These are phyloP conservation scores for Pleomassaria siparia DNA, from an alignment of 2,329 filamentous ascomycete species.

Conservation along the genomic window DNA sequence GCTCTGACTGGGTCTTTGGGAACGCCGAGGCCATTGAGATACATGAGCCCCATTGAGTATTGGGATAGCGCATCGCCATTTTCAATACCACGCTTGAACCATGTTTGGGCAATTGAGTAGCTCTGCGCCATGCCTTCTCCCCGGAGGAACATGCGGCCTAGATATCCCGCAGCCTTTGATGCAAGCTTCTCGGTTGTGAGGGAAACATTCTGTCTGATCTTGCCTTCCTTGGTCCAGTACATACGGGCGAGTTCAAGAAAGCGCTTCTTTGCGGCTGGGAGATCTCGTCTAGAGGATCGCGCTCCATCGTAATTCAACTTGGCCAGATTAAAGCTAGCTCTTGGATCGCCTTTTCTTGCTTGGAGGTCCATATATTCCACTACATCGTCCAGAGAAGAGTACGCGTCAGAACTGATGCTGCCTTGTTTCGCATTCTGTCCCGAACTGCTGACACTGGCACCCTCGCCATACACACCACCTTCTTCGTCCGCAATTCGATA, in stretches of 20 bases:
- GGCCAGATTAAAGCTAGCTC: slow-evolving; percentile 82
- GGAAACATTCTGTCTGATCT: slow-evolving; percentile 68
- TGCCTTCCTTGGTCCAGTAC: slow-evolving; percentile 83
- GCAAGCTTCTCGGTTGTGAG: slow-evolving; percentile 75
- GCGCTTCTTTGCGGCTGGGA: slow-evolving; percentile 73
- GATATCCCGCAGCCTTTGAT: slow-evolving; percentile 79
- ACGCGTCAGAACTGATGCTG: slow-evolving; percentile 73
- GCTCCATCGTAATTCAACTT: slow-evolving; percentile 88
- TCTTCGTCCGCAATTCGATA: slow-evolving; percentile 87
- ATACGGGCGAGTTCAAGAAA: slow-evolving; percentile 77
- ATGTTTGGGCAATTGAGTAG: slow-evolving; percentile 72
- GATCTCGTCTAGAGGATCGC: slow-evolving; percentile 70
- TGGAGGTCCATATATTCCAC: slow-evolving; percentile 91
- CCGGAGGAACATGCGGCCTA: slow-evolving; percentile 86
- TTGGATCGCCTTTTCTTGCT: slow-evolving; percentile 85
- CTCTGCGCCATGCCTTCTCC: slow-evolving; percentile 83
- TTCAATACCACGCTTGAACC: slow-evolving; percentile 78
- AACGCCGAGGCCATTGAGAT: slow-evolving; percentile 75
- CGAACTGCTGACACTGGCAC: slow-evolving; percentile 85
- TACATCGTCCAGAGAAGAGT: slow-evolving; percentile 88
- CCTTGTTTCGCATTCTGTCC: slow-evolving; percentile 78
- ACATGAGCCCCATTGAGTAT: slow-evolving; percentile 81
- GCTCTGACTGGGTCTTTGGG: slow-evolving; percentile 70
- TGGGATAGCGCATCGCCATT: slow-evolving; percentile 82
- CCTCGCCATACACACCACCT: slow-evolving; percentile 93